Percentiles rank a stretch among this genome's conserved stretches.
These are phyloP conservation scores for Baffinella frigidus DNA, from an alignment of 208 protist genomes.

Conservation along the genomic window DNA sequence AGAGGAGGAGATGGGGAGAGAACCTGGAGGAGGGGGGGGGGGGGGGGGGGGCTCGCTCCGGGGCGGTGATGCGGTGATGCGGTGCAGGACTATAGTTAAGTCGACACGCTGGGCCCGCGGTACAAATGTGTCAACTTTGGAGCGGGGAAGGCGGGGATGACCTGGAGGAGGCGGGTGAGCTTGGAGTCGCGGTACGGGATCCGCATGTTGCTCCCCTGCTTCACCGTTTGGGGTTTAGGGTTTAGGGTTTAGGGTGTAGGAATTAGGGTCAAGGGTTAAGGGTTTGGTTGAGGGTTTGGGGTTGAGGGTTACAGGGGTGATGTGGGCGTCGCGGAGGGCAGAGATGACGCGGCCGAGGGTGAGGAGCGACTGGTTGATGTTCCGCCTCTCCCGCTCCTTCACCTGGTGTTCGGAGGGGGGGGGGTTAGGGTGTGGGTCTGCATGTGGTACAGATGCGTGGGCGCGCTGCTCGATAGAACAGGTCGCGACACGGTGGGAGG, in stretches of 20 bases:
- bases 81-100: no score
- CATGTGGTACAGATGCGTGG: no score
- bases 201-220: not conserved
- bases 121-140: no score
- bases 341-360: constrained; percentile 29
- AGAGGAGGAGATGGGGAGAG: not conserved
- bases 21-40: not conserved
- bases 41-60: not conserved
- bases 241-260: no score
- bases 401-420: not conserved
- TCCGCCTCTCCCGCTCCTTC: constrained; percentile 65
- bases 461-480: no score
- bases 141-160: not conserved
- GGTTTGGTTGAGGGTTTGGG: no score
- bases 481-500: no score
- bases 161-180: constrained; percentile 80
- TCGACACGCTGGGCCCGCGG: no score
- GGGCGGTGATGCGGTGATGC: not conserved
- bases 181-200: constrained; percentile 86
- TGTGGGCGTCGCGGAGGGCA: constrained; percentile 33
- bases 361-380: constrained; percentile 80
- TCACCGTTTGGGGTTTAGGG: no score
- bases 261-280: no score
- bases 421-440: no score
- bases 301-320: no score